A percentile compares a stretch with the other conserved stretches of the same genome.
Conservation (phyloP, 2,329 filamentous ascomycete species). For the Verticillium klebahnii region DNA sequence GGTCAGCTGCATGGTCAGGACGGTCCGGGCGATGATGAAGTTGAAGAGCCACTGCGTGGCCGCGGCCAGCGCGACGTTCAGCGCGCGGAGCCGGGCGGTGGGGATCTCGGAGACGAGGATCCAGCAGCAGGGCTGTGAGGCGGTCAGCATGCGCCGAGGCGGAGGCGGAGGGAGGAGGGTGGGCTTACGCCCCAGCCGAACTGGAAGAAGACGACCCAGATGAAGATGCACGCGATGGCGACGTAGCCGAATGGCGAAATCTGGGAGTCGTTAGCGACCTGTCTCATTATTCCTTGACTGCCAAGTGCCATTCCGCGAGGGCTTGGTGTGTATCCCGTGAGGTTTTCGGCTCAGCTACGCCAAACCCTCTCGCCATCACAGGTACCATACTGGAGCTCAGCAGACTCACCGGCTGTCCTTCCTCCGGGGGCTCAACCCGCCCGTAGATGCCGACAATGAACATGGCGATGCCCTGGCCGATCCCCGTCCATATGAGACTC, state of each 20-base stretch:
- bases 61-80: conserved; percentile 65
- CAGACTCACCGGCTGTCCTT: conserved; percentile 36
- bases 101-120: conserved; percentile 69
- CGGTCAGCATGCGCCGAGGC: not conserved
- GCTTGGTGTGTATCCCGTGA: not conserved
- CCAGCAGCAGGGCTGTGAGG: conserved; percentile 57
- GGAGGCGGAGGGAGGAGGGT: not conserved
- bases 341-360: not conserved
- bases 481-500: conserved; percentile 59
- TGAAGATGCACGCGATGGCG: conserved; percentile 66
- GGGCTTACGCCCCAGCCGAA: conserved; percentile 55
- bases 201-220: conserved; percentile 67
- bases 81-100: conserved; percentile 57
- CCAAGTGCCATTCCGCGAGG: too few species aligned
- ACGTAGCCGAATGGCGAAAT: conserved; percentile 64
- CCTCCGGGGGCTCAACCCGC: conserved; percentile 52
- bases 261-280: conserved; percentile 2
- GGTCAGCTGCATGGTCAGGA: conserved; percentile 61
- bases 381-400: too few species aligned
- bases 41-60: conserved; percentile 73
- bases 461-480: conserved; percentile 58
- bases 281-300: too few species aligned
- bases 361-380: too few species aligned
- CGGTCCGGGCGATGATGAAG: conserved; percentile 64
- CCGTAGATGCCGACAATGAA: conserved; percentile 70